A percentile compares a stretch with the other conserved stretches of the same genome.
These are phyloP conservation scores for Xylariales sp. DNA, from an alignment of 2,329 filamentous ascomycete species.

Conservation along the genomic window DNA sequence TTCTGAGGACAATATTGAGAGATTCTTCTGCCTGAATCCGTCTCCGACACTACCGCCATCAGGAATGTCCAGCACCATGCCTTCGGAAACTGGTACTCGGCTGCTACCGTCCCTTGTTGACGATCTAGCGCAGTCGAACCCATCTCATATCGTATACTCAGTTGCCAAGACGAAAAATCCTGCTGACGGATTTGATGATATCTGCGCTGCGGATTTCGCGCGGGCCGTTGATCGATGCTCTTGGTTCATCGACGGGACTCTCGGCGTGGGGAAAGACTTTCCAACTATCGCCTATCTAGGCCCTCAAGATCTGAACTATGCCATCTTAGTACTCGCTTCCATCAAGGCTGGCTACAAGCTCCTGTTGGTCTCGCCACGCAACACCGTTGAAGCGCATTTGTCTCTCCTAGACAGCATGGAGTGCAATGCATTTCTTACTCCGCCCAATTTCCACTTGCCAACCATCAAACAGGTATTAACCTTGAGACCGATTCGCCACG, in stretches of 20 bases:
- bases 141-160: constrained; percentile 43
- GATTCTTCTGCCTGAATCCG: no score
- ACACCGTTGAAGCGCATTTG: constrained; percentile 48
- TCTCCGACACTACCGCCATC: neutral
- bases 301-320: constrained; percentile 53
- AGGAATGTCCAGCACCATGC: constrained; percentile 3
- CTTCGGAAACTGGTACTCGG: neutral
- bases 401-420: constrained; percentile 44
- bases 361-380: constrained; percentile 50
- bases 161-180: constrained; percentile 40
- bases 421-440: constrained; percentile 45
- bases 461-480: constrained; percentile 46
- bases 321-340: constrained; percentile 53
- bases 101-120: constrained; percentile 42
- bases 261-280: constrained; percentile 48
- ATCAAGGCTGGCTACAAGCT: constrained; percentile 59
- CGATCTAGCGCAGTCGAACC: constrained; percentile 41
- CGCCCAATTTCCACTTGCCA: constrained; percentile 41
- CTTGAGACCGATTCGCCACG: constrained; percentile 37
- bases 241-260: constrained; percentile 48
- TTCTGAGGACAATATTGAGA: no score
- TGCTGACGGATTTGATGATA: constrained; percentile 42
- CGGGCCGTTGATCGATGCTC: constrained; percentile 45
- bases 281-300: constrained; percentile 53
- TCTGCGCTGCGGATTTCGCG: constrained; percentile 36